phyloP scores from a whole-genome alignment of 2,329 filamentous ascomycete species.

The Bipolaris bicolor region DNA sequence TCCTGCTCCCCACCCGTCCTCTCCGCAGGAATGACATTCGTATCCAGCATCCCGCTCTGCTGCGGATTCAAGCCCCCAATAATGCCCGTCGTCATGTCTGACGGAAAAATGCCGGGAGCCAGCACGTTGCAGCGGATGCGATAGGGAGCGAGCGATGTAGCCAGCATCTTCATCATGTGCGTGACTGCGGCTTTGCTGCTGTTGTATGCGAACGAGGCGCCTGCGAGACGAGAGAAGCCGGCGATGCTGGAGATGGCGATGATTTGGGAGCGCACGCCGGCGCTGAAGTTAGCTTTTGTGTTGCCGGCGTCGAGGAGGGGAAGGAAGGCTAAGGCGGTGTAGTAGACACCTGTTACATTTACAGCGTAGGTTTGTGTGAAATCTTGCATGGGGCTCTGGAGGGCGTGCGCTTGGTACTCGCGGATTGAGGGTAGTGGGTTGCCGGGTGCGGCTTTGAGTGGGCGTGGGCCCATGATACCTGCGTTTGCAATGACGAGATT shows the following conservation, averaged over 20 bases:
- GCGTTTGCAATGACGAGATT: constrained; percentile 36
- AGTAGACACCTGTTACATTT: constrained; percentile 51
- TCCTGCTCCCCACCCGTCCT: constrained; percentile 67
- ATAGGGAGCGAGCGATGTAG: constrained; percentile 50
- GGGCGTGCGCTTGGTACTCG: constrained; percentile 27
- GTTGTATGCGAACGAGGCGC: constrained; percentile 27
- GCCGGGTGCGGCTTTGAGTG: constrained; percentile 21
- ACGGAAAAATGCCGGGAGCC: constrained; percentile 52
- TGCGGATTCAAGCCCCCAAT: constrained; percentile 9
- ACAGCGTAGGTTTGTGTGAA: constrained; percentile 50
- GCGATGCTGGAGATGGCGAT: constrained; percentile 25
- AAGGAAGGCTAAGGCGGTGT: constrained; percentile 51
- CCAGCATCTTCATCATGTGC: constrained; percentile 58
- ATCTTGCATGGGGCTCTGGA: constrained; percentile 26
- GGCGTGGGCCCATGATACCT: constrained; percentile 29
- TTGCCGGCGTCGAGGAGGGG: constrained; percentile 53
- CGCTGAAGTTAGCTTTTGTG: constrained; percentile 18
- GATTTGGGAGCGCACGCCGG: constrained; percentile 26
- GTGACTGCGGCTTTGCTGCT: constrained; percentile 55
- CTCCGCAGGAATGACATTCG: constrained; percentile 56
- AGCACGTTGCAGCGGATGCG: constrained; percentile 59
- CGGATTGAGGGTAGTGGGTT: constrained; percentile 17
- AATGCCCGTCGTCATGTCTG: constrained; percentile 24
- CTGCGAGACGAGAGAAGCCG: constrained; percentile 11
- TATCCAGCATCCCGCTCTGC: constrained; percentile 9